A percentile compares a stretch with the other conserved stretches of the same genome.
phyloP scores from a whole-genome alignment of 768 basidiomycete species.

The Rhodocollybia butyracea region DNA sequence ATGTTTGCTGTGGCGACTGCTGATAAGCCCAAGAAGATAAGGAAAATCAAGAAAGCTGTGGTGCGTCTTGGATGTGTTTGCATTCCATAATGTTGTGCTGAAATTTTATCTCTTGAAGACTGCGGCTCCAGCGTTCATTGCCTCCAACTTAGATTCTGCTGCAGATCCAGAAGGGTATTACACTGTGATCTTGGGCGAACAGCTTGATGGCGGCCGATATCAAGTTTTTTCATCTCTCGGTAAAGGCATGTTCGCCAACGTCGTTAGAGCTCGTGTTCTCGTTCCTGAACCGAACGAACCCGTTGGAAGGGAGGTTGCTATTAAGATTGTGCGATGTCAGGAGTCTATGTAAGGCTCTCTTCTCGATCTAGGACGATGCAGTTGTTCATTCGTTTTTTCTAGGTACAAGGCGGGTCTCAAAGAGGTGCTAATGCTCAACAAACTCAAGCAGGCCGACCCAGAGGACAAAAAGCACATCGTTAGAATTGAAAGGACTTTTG shows the following conservation, averaged over 20 bases:
- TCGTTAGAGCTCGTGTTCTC: constrained; percentile 85
- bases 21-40: constrained; percentile 37
- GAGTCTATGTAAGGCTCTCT: constrained; percentile 82
- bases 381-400: constrained; percentile 7
- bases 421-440: constrained; percentile 86
- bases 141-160: constrained; percentile 82
- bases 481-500: constrained; percentile 90
- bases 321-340: constrained; percentile 94
- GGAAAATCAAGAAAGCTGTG: constrained; percentile 51
- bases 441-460: constrained; percentile 84
- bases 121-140: constrained; percentile 60
- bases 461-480: constrained; percentile 97
- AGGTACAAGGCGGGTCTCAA: constrained; percentile 96
- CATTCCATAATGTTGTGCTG: background rate
- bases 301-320: constrained; percentile 79
- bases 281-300: constrained; percentile 52
- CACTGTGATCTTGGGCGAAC: constrained; percentile 89
- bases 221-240: constrained; percentile 95
- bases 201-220: constrained; percentile 87
- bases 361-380: constrained; percentile 1
- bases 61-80: constrained; percentile 32
- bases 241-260: constrained; percentile 98
- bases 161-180: constrained; percentile 97
- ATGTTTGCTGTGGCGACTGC: constrained; percentile 78
- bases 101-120: constrained; percentile 30